Evolutionary conservation across 345 rosid species (phyloP).

Genomic region (Salix exigua): DNA sequence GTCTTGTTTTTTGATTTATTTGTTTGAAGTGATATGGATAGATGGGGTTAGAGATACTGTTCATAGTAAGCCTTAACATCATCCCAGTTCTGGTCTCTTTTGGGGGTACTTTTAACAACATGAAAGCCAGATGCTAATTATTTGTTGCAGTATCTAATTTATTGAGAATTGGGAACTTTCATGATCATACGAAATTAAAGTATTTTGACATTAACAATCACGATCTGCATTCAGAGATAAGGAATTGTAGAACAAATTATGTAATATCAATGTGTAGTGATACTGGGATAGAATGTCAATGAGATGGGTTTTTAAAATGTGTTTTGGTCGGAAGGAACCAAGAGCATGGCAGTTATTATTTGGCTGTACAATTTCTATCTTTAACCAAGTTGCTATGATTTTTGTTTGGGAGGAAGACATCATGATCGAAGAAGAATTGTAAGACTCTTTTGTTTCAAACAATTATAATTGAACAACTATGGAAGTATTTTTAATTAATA

Average conservation of each 20-base stretch:
- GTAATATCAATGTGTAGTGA: no score
- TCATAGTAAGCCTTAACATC: no score
- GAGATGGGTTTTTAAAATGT: not conserved
- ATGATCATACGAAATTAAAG: not conserved
- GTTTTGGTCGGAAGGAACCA: not conserved
- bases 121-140: not conserved
- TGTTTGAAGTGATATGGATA: not conserved
- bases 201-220: not conserved
- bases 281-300: not conserved
- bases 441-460: not conserved
- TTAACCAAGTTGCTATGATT: not conserved
- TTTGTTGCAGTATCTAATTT: not conserved
- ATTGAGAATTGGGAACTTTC: not conserved
- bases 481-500: not conserved
- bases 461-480: not conserved
- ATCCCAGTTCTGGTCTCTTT: no score
- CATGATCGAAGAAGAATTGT: not conserved
- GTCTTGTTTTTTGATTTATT: not conserved
- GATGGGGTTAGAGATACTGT: not conserved
- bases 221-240: not conserved
- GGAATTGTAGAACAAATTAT: not conserved
- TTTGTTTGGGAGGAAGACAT: not conserved
- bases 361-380: not conserved
- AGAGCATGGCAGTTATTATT: not conserved
- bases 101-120: no score